These are phyloP conservation scores for Leishmania lainsoni DNA, from an alignment of 208 protist species.

Conservation along the genomic window DNA sequence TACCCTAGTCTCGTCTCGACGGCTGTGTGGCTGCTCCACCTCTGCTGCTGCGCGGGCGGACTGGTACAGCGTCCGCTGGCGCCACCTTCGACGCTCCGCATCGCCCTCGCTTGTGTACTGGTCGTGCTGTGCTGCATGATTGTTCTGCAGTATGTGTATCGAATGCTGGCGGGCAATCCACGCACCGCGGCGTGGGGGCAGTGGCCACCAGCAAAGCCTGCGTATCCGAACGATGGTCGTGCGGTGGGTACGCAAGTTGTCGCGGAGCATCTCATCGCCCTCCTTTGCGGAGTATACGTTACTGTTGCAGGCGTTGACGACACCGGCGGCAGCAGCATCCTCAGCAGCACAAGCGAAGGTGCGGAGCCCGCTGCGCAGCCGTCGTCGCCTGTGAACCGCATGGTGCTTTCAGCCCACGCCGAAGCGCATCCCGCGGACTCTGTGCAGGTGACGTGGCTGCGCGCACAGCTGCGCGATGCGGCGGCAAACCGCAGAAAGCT, in stretches of 20 bases:
- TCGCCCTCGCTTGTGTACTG: neutral
- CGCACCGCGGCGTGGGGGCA: slow-evolving; percentile 9
- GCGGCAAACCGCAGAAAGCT: slow-evolving; percentile 7
- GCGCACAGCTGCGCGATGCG: slow-evolving; percentile 8
- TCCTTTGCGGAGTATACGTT: slow-evolving; percentile 18
- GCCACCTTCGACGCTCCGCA: slow-evolving; percentile 1
- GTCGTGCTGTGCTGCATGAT: neutral
- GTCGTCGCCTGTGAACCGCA: neutral
- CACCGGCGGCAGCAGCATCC: neutral
- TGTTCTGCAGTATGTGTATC: slow-evolving; percentile 12
- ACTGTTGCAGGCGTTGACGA: neutral
- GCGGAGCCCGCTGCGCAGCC: too few species aligned
- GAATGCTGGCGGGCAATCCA: slow-evolving; percentile 11
- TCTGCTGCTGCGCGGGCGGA: slow-evolving; percentile 24
- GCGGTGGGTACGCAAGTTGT: slow-evolving; percentile 8
- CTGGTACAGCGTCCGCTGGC: slow-evolving; percentile 13
- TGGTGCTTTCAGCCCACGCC: neutral
- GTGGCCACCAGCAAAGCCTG: slow-evolving; percentile 20
- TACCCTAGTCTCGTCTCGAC: slow-evolving; percentile 27
- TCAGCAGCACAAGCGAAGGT: neutral
- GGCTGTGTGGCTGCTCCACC: slow-evolving; percentile 24
- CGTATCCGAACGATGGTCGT: neutral
- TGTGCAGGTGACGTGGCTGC: slow-evolving; percentile 13
- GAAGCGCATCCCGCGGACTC: neutral
- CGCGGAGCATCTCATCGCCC: slow-evolving; percentile 16